phyloP scores from a whole-genome alignment of 225 moss, liverwort and hornwort genomes.

The Anthoceros angustus region DNA sequence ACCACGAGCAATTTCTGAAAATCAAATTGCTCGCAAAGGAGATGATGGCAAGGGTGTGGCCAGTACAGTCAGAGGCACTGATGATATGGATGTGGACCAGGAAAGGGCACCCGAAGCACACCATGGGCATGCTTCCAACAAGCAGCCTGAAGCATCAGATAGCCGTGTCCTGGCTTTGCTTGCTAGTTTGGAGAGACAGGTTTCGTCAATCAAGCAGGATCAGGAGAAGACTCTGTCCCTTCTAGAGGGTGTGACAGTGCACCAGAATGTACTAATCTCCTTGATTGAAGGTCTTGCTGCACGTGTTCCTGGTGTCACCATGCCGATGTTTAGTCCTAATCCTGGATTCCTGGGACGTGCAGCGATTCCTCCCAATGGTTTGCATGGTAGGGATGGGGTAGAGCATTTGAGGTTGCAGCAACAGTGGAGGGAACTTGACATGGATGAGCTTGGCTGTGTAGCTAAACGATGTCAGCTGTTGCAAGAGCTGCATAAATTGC shows the following conservation, averaged over 20 bases:
- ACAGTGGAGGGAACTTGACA: not conserved
- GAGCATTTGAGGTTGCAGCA: not conserved
- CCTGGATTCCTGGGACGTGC: not conserved
- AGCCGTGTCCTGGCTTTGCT: not conserved
- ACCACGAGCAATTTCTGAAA: not conserved
- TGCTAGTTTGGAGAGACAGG: not conserved
- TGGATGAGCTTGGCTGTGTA: not conserved
- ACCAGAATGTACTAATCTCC: not conserved
- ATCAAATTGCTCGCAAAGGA: no score
- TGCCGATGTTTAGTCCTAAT: not conserved
- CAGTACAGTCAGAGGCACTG: not conserved
- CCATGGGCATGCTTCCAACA: not conserved
- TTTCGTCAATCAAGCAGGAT: not conserved
- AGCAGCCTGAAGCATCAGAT: not conserved
- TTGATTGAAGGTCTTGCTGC: not conserved
- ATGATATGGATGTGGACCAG: not conserved
- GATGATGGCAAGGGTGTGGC: not conserved
- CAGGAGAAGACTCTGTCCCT: not conserved
- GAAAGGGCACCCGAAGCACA: not conserved
- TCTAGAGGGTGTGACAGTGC: not conserved
- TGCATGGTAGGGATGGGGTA: not conserved
- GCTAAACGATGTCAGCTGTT: not conserved
- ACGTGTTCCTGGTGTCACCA: not conserved
- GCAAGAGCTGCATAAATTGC: not conserved
- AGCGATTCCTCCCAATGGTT: not conserved